These are phyloP conservation scores for Aphanomyces stellatus DNA, from an alignment of 352 stramenopile genomes.

Conservation along the genomic window DNA sequence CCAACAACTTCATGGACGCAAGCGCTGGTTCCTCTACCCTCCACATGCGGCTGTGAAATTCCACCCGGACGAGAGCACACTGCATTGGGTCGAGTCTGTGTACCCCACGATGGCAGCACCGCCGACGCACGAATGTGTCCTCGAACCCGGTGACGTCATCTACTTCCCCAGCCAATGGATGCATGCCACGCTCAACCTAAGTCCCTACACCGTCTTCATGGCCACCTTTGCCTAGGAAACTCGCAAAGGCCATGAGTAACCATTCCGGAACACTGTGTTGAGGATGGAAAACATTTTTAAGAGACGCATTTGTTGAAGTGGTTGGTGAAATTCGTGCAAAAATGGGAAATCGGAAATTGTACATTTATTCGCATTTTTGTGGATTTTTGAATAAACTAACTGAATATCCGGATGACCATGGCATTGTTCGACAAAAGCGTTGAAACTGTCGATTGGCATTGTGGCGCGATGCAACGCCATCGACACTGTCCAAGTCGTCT, in stretches of 20 bases:
- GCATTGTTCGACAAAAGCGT: background rate
- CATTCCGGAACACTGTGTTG: too few relatives aligned
- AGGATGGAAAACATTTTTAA: too few relatives aligned
- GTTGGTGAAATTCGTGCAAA: too few relatives aligned
- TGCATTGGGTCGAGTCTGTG: constrained; percentile 48
- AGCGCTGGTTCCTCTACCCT: constrained; percentile 62
- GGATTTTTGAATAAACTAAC: background rate
- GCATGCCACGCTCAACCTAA: constrained; percentile 70
- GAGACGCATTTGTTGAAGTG: too few relatives aligned
- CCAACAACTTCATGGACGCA: constrained; percentile 51
- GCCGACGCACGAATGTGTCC: constrained; percentile 31
- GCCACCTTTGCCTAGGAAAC: constrained; percentile 41
- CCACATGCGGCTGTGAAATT: constrained; percentile 28
- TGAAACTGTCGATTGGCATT: background rate
- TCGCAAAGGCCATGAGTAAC: too few relatives aligned
- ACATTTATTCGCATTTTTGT: too few relatives aligned
- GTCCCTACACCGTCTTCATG: constrained; percentile 62
- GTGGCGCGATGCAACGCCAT: background rate
- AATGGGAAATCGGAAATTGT: too few relatives aligned
- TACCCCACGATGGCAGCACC: constrained; percentile 25
- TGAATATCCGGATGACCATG: background rate
- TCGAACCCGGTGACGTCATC: constrained; percentile 46
- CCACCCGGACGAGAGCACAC: constrained; percentile 39
- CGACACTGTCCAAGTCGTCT: too few relatives aligned
- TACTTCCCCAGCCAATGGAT: constrained; percentile 62